phyloP scores from a whole-genome alignment of 106 monocot genomes.

The Narthecium ossifragum region DNA sequence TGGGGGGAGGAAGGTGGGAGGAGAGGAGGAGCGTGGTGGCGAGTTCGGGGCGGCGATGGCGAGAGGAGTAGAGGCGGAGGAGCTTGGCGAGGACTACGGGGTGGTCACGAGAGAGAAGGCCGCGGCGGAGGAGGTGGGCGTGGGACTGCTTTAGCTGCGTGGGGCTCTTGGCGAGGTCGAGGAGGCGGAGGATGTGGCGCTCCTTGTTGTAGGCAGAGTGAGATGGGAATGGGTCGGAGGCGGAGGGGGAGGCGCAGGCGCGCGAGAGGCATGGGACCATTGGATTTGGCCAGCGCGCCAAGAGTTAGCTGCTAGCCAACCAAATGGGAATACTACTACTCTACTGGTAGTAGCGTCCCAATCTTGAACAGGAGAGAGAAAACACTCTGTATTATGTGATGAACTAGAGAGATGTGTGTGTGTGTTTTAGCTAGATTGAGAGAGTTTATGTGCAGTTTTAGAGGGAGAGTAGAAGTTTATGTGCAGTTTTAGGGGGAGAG shows the following conservation, averaged over 20 bases:
- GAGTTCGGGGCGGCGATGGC: conserved; percentile 18
- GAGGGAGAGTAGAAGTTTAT: no score
- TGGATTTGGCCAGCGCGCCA: no score
- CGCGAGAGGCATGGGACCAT: background rate
- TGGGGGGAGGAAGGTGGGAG: conserved; percentile 10
- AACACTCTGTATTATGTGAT: no score
- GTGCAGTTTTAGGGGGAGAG: no score
- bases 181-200: conserved; percentile 15
- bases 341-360: no score
- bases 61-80: conserved; percentile 39
- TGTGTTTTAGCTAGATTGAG: no score
- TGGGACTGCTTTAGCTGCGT: conserved; percentile 31
- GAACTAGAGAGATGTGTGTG: no score
- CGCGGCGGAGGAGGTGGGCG: conserved; percentile 40
- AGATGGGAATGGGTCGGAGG: background rate
- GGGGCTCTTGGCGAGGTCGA: background rate
- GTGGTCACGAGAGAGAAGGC: conserved; percentile 19
- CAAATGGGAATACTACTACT: no score
- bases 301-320: no score
- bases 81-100: conserved; percentile 23
- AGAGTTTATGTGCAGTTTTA: no score
- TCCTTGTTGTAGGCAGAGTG: background rate
- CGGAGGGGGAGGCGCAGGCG: background rate
- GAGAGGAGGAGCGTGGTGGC: conserved; percentile 17
- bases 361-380: no score